Evolutionary conservation across 306 rosid species (phyloP).

Genomic region (Begonia masoniana): DNA sequence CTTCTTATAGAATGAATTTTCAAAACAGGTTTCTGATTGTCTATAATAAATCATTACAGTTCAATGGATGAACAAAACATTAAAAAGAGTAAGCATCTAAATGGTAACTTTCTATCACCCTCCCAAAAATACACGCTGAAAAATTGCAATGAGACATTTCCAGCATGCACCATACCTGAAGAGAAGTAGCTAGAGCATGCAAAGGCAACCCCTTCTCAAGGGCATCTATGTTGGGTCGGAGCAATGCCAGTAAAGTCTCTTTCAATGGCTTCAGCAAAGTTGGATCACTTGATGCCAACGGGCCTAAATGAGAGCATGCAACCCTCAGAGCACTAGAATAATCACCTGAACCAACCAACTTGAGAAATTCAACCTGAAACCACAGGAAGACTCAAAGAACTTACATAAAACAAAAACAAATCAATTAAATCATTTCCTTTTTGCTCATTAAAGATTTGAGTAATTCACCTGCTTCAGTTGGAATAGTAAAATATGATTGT

Average conservation of each 20-base stretch:
- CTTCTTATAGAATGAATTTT: no score
- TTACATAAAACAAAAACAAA: not conserved
- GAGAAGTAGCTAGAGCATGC: constrained; percentile 83
- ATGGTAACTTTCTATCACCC: no score
- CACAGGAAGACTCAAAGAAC: constrained; percentile 14
- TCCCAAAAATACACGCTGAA: no score
- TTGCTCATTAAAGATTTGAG: not conserved
- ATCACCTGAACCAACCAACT: constrained; percentile 79
- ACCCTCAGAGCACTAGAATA: constrained; percentile 70
- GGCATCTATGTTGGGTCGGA: constrained; percentile 63
- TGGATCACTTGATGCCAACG: constrained; percentile 75
- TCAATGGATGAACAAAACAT: no score
- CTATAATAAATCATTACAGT: no score
- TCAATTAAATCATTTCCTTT: no score
- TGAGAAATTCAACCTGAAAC: constrained; percentile 89
- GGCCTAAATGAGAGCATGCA: constrained; percentile 89
- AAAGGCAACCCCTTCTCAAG: constrained; percentile 77
- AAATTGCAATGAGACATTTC: not conserved
- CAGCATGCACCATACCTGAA: constrained; percentile 43
- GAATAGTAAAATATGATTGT: constrained; percentile 69
- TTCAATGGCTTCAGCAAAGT: constrained; percentile 70
- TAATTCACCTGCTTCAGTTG: constrained; percentile 85
- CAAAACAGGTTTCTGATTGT: no score
- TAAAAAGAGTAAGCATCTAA: no score
- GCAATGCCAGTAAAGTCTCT: constrained; percentile 85